Evolutionary conservation across 192 early-diverging fungal genomes (phyloP).

Genomic region (Coemansia sp.): DNA sequence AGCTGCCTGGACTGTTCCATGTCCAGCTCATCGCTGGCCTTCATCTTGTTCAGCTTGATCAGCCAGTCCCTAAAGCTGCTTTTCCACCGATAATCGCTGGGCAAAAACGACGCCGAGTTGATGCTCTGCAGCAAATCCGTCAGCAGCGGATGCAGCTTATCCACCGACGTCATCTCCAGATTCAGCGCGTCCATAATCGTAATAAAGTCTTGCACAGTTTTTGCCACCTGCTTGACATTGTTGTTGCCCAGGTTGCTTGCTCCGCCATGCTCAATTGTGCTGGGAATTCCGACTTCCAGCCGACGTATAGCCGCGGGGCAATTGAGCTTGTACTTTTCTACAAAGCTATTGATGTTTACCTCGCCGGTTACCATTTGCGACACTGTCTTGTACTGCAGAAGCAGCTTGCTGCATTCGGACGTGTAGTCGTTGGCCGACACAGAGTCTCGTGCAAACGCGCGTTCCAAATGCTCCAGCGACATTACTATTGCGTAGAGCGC

Average conservation of each 20-base stretch:
- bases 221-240: slow-evolving; percentile 79
- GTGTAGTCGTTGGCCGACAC: slow-evolving; percentile 88
- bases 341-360: slow-evolving; percentile 60
- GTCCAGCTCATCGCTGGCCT: slow-evolving; percentile 86
- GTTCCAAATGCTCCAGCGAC: slow-evolving; percentile 90
- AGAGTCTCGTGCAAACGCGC: slow-evolving; percentile 88
- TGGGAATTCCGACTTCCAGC: slow-evolving; percentile 93
- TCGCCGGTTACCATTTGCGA: slow-evolving; percentile 40
- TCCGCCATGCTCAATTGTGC: slow-evolving; percentile 89
- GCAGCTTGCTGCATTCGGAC: slow-evolving; percentile 83
- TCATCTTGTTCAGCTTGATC: slow-evolving; percentile 88
- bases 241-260: slow-evolving; percentile 52
- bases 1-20: slow-evolving; percentile 89
- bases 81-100: slow-evolving; percentile 80
- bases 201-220: slow-evolving; percentile 83
- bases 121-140: slow-evolving; percentile 85
- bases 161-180: slow-evolving; percentile 81
- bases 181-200: slow-evolving; percentile 89
- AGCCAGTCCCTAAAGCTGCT: slow-evolving; percentile 86
- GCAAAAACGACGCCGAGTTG: slow-evolving; percentile 77
- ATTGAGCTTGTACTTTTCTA: slow-evolving; percentile 58
- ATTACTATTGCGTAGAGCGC: slow-evolving; percentile 92
- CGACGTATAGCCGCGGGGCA: slow-evolving; percentile 86
- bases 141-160: slow-evolving; percentile 87
- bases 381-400: slow-evolving; percentile 88